A percentile compares a stretch with the other conserved stretches of the same genome.
Conservation (phyloP, 1,284 basidiomycete species). For the Cryptococcus wingfieldii region DNA sequence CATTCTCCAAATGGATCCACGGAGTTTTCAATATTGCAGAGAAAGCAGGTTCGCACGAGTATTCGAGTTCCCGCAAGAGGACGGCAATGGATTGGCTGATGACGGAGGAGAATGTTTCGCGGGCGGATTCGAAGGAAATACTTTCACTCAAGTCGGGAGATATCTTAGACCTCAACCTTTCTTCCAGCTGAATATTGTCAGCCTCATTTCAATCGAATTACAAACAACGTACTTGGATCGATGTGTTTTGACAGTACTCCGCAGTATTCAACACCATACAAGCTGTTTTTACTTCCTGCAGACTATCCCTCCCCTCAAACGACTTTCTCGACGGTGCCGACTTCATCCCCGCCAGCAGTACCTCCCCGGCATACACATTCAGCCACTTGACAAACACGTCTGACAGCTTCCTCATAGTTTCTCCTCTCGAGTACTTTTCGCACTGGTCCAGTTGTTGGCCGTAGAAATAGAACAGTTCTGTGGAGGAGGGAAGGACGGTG, state of each 20-base stretch:
- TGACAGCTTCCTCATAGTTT: slow-evolving; percentile 72
- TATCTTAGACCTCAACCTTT: slow-evolving; percentile 80
- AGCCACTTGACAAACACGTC: slow-evolving; percentile 89
- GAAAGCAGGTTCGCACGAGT: slow-evolving; percentile 70
- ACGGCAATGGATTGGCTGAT: slow-evolving; percentile 74
- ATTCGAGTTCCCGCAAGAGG: slow-evolving; percentile 76
- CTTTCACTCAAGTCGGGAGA: slow-evolving; percentile 68
- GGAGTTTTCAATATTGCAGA: slow-evolving; percentile 65
- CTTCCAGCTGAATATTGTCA: slow-evolving; percentile 66
- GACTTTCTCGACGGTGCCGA: slow-evolving; percentile 56
- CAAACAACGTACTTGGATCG: slow-evolving; percentile 61
- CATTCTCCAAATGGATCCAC: slow-evolving; percentile 73
- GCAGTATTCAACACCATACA: slow-evolving; percentile 92
- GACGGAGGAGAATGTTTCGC: slow-evolving; percentile 80
- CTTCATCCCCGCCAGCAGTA: background rate
- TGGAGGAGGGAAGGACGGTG: slow-evolving; percentile 83
- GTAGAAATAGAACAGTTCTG: slow-evolving; percentile 96
- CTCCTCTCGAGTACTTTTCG: slow-evolving; percentile 68
- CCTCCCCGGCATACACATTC: slow-evolving; percentile 78
- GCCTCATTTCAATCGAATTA: background rate
- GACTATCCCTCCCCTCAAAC: slow-evolving; percentile 68
- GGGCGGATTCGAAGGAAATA: slow-evolving; percentile 76
- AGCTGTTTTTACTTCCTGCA: slow-evolving; percentile 68
- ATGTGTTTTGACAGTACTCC: slow-evolving; percentile 93
- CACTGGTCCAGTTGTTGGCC: slow-evolving; percentile 92